Percentiles rank a stretch among this genome's conserved stretches.
phyloP scores from a whole-genome alignment of 345 rosid genomes.

The Dipteronia sinensis region DNA sequence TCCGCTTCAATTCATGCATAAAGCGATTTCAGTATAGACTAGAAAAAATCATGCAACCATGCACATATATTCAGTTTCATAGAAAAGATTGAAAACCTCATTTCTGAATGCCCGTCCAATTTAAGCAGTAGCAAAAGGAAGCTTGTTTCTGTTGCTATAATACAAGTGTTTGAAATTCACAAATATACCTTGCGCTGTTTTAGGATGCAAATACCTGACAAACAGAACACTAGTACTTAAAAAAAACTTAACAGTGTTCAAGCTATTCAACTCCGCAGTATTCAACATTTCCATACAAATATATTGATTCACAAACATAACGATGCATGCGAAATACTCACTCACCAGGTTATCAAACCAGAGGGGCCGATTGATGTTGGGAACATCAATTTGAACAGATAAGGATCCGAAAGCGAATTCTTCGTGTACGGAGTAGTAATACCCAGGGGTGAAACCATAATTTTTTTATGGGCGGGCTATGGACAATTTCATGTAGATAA shows the following conservation, averaged over 20 bases:
- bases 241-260: no score
- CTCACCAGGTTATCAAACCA: constrained; percentile 79
- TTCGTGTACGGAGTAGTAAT: constrained; percentile 82
- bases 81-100: constrained; percentile 55
- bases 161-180: constrained; percentile 88
- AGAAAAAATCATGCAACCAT: background rate
- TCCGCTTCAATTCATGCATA: background rate
- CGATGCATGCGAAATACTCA: constrained; percentile 28
- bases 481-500: no score
- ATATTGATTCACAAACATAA: background rate
- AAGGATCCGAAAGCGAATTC: constrained; percentile 87
- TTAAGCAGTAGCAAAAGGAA: constrained; percentile 97
- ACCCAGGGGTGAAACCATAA: no score
- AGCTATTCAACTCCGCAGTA: no score
- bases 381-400: constrained; percentile 92
- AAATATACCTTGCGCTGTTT: constrained; percentile 97
- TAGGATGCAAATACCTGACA: constrained; percentile 91
- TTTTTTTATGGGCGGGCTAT: no score
- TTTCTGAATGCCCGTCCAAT: constrained; percentile 97
- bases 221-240: background rate
- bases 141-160: constrained; percentile 83
- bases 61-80: background rate
- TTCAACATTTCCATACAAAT: no score
- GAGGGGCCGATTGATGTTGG: constrained; percentile 97
- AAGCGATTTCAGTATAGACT: background rate